Evolutionary conservation across 371 early-diverging fungal species (phyloP).

Genomic region (Smittium mucronatum): DNA sequence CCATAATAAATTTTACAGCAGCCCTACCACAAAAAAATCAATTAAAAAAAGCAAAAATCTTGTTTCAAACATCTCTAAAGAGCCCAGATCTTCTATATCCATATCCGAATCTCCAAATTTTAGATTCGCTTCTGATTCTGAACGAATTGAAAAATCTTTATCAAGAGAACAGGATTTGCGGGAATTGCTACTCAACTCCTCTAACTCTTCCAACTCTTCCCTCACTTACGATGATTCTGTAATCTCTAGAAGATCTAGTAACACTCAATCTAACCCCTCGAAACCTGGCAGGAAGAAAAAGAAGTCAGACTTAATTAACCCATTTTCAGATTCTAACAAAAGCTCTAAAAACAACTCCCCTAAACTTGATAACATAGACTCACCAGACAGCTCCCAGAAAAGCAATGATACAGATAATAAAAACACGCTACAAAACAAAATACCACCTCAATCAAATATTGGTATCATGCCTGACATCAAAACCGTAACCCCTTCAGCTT

Average conservation of each 20-base stretch:
- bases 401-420: neutral
- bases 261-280: neutral
- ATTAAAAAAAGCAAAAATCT: neutral
- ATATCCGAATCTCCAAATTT: neutral
- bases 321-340: neutral
- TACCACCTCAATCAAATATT: conserved; percentile 1
- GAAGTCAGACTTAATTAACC: neutral
- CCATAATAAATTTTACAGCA: neutral
- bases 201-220: neutral
- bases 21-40: neutral
- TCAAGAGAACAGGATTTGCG: neutral
- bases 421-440: neutral
- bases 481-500: conserved; percentile 4
- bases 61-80: neutral
- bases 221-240: neutral
- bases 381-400: neutral
- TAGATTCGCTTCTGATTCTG: neutral
- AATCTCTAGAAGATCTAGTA: neutral
- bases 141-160: neutral
- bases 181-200: neutral
- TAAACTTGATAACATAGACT: neutral
- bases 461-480: conserved; percentile 2
- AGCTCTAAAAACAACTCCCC: neutral
- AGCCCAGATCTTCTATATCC: neutral
- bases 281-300: neutral